phyloP scores from a whole-genome alignment of 768 basidiomycete species.

The Mycena crocata region DNA sequence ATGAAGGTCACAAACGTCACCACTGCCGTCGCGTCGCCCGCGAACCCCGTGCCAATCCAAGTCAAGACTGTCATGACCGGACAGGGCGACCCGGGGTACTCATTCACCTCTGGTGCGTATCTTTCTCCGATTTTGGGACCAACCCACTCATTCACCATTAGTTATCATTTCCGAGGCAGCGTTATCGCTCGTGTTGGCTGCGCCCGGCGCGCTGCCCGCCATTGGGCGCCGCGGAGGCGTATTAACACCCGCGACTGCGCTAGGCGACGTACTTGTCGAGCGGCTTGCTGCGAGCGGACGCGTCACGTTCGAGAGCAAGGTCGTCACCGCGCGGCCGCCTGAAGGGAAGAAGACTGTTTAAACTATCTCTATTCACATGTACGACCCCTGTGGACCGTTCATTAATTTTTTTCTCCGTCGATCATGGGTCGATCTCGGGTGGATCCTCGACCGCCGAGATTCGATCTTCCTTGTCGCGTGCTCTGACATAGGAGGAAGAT shows the following conservation, averaged over 20 bases:
- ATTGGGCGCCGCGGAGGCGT: slow-evolving; percentile 78
- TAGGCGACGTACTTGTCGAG: slow-evolving; percentile 81
- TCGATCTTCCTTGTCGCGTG: too few species aligned
- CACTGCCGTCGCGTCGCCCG: slow-evolving; percentile 60
- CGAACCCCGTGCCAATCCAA: slow-evolving; percentile 48
- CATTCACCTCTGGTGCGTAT: slow-evolving; percentile 39
- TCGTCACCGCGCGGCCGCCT: slow-evolving; percentile 44
- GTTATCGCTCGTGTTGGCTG: slow-evolving; percentile 71
- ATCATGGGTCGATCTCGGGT: too few species aligned
- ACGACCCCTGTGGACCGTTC: too few species aligned
- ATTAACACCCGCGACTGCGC: slow-evolving; percentile 84
- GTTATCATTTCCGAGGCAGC: slow-evolving; percentile 82
- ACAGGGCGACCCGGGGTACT: slow-evolving; percentile 84
- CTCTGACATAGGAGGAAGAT: too few species aligned
- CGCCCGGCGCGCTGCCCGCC: slow-evolving; percentile 63
- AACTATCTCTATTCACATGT: background rate
- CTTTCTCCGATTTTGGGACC: background rate
- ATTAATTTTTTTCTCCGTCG: too few species aligned
- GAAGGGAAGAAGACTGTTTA: slow-evolving; percentile 39
- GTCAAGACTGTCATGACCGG: slow-evolving; percentile 74
- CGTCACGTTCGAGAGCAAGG: slow-evolving; percentile 67
- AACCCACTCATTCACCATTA: background rate
- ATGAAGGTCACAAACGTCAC: slow-evolving; percentile 79
- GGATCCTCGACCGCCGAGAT: too few species aligned
- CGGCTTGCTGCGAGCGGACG: slow-evolving; percentile 69